Conservation (phyloP, 345 rosid species). For the Linum usitatissimum region DNA sequence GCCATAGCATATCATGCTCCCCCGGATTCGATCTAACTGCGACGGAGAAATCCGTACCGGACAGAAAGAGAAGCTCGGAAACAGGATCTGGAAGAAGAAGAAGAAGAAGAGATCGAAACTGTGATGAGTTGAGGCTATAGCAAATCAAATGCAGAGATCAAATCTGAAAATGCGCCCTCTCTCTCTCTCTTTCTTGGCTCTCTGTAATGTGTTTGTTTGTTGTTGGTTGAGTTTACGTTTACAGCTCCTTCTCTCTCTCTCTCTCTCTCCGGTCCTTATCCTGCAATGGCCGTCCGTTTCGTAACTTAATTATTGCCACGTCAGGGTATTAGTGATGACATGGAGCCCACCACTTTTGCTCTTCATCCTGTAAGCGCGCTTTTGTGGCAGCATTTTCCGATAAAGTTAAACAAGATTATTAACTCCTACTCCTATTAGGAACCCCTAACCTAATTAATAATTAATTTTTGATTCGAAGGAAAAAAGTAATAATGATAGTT, state of each 20-base stretch:
- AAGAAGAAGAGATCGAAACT: background rate
- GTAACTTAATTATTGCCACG: slow-evolving; percentile 39
- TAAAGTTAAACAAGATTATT: background rate
- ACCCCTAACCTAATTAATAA: no score
- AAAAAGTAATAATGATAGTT: no score
- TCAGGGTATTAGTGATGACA: slow-evolving; percentile 22
- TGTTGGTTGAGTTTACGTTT: slow-evolving; percentile 1
- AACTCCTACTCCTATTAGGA: background rate
- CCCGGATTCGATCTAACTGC: slow-evolving; percentile 18
- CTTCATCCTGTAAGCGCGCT: background rate
- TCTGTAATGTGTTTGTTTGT: background rate
- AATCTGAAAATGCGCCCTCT: background rate
- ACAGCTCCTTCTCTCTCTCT: background rate
- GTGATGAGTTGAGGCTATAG: background rate
- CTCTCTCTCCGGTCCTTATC: slow-evolving; percentile 37
- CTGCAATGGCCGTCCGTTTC: slow-evolving; percentile 42
- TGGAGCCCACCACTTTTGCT: slow-evolving; percentile 29
- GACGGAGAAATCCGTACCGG: background rate
- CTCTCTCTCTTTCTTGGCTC: background rate
- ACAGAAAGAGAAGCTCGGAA: background rate
- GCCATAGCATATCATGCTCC: slow-evolving; percentile 13
- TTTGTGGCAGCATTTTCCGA: background rate
- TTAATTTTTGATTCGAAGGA: no score
- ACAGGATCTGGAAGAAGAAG: background rate
- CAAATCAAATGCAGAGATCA: background rate